These are phyloP conservation scores for Penicillium sp. DNA, from an alignment of 2,329 filamentous ascomycete genomes.

Conservation along the genomic window DNA sequence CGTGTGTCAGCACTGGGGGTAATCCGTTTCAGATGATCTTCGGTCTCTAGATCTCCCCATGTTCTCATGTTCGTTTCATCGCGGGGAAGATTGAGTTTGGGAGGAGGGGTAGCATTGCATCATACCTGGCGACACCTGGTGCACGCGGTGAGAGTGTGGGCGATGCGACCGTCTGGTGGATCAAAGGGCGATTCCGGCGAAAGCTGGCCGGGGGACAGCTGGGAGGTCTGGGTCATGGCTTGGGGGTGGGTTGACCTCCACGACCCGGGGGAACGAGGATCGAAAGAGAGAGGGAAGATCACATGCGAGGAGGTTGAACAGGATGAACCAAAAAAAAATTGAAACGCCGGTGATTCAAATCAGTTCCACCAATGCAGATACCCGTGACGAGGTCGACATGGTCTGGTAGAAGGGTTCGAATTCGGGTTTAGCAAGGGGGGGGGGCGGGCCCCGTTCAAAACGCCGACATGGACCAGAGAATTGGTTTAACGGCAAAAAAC, in stretches of 20 bases:
- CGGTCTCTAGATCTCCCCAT: background rate
- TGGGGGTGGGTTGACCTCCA: slow-evolving; percentile 4
- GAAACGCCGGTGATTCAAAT: background rate
- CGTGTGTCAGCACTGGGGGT: background rate
- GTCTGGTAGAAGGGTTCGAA: slow-evolving; percentile 5
- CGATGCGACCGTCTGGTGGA: slow-evolving; percentile 39
- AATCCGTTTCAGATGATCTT: background rate
- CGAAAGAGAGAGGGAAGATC: slow-evolving; percentile 11
- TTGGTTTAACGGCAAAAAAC: background rate
- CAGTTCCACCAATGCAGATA: slow-evolving; percentile 9
- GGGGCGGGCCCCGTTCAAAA: slow-evolving; percentile 2
- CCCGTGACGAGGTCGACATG: slow-evolving; percentile 19
- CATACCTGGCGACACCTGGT: slow-evolving; percentile 52
- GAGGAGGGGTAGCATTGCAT: slow-evolving; percentile 11
- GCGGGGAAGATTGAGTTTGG: slow-evolving; percentile 3
- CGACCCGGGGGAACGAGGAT: slow-evolving; percentile 1
- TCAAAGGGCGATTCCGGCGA: slow-evolving; percentile 30
- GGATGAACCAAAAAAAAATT: slow-evolving; percentile 9
- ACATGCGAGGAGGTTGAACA: slow-evolving; percentile 15
- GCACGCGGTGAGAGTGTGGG: slow-evolving; percentile 52
- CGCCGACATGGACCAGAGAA: background rate
- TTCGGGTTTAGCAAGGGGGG: background rate
- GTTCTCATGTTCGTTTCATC: background rate
- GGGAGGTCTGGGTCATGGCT: slow-evolving; percentile 25
- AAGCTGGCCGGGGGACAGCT: slow-evolving; percentile 11